phyloP scores from a whole-genome alignment of 495 filamentous ascomycete species.

The Podospora anserina region DNA sequence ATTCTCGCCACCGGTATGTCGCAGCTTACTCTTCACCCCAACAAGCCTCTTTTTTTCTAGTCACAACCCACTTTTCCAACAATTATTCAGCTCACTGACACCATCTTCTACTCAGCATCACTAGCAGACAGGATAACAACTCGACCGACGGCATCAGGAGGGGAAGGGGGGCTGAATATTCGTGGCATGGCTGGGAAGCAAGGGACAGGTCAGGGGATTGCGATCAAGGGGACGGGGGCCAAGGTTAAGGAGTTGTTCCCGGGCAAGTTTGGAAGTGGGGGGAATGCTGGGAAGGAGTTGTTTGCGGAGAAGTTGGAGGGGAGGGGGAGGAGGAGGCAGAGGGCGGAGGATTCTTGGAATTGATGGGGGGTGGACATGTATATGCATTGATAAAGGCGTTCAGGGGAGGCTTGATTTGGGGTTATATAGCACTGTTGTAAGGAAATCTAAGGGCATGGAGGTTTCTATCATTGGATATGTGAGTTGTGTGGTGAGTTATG shows the following conservation, averaged over 20 bases:
- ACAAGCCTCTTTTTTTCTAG: conserved; percentile 6
- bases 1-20: conserved; percentile 41
- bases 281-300: conserved; percentile 68
- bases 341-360: conserved; percentile 54
- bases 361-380: conserved; percentile 24
- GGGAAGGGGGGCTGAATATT: conserved; percentile 52
- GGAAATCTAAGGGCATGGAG: no score
- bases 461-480: no score
- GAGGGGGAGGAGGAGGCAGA: conserved; percentile 45
- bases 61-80: conserved; percentile 10
- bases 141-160: conserved; percentile 11
- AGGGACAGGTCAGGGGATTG: conserved; percentile 52
- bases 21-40: conserved; percentile 14
- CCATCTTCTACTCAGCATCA: conserved; percentile 23
- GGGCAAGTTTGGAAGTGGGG: conserved; percentile 48
- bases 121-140: conserved; percentile 43
- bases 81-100: conserved; percentile 23
- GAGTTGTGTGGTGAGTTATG: no score
- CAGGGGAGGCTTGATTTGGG: not conserved
- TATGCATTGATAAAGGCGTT: not conserved
- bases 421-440: no score
- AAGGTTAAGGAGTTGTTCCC: conserved; percentile 71
- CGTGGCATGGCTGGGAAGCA: conserved; percentile 56
- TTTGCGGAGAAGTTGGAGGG: conserved; percentile 54
- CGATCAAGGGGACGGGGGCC: conserved; percentile 60